Evolutionary conservation across 208 protist species (phyloP).

Genomic region (Angomonas ambiguus): DNA sequence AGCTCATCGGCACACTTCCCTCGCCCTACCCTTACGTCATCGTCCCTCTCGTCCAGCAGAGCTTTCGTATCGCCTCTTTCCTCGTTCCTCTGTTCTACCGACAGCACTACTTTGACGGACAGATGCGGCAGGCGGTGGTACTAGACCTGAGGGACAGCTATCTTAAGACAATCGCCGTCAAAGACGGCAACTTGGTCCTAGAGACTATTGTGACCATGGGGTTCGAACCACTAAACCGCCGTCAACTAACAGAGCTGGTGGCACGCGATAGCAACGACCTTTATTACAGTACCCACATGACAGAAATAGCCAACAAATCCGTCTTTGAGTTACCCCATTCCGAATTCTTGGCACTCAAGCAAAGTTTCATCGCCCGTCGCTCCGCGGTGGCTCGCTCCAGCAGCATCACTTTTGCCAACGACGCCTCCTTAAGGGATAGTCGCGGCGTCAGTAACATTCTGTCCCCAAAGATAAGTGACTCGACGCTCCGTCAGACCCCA

Average conservation of each 20-base stretch:
- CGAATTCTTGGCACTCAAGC: constrained; percentile 17
- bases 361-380: constrained; percentile 31
- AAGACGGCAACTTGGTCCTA: constrained; percentile 37
- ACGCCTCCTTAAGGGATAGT: constrained; percentile 21
- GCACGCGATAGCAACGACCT: neutral
- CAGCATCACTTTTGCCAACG: neutral
- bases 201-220: constrained; percentile 38
- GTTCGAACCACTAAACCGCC: constrained; percentile 48
- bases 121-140: constrained; percentile 39
- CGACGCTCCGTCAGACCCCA: constrained; percentile 9
- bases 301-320: constrained; percentile 6
- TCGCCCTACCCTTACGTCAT: constrained; percentile 54
- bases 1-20: constrained; percentile 47
- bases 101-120: constrained; percentile 49
- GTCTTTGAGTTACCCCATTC: neutral
- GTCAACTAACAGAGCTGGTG: constrained; percentile 18
- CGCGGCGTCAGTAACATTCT: constrained; percentile 19
- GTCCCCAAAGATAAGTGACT: constrained; percentile 17
- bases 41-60: constrained; percentile 44
- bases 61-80: constrained; percentile 42
- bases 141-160: constrained; percentile 53
- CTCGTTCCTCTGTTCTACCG: constrained; percentile 45
- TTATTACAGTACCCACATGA: neutral
- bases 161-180: constrained; percentile 49
- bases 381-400: constrained; percentile 22